phyloP scores from a whole-genome alignment of 108 stramenopile genomes.

The Cyclostephanos invisitatus region DNA sequence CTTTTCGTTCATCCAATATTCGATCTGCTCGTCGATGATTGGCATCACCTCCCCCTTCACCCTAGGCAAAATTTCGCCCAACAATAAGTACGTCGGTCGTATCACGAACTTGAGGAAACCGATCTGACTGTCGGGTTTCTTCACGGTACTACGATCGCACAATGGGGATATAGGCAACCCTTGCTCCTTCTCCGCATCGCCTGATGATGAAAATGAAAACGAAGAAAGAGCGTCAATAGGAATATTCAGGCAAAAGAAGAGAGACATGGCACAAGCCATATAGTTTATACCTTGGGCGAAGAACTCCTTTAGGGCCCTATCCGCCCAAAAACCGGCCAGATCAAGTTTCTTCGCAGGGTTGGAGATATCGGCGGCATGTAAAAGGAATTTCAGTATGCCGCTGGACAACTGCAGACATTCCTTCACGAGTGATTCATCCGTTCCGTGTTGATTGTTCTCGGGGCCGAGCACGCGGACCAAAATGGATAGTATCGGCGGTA shows the following conservation, averaged over 20 bases:
- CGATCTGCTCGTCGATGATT: slow-evolving; percentile 42
- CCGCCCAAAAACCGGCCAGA: slow-evolving; percentile 65
- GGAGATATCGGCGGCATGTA: slow-evolving; percentile 81
- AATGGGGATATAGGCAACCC: slow-evolving; percentile 75
- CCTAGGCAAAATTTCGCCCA: slow-evolving; percentile 54
- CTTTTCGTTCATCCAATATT: slow-evolving; percentile 47
- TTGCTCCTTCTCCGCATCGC: slow-evolving; percentile 58
- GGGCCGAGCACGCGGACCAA: background rate
- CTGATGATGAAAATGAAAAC: background rate
- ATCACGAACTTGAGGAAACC: slow-evolving; percentile 87
- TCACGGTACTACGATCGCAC: slow-evolving; percentile 60
- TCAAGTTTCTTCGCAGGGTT: slow-evolving; percentile 63
- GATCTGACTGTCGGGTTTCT: slow-evolving; percentile 69
- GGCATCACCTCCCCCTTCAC: slow-evolving; percentile 50
- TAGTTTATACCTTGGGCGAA: slow-evolving; percentile 58
- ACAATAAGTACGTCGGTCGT: slow-evolving; percentile 59
- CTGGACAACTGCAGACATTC: slow-evolving; percentile 9
- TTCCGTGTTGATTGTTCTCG: background rate
- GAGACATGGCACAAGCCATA: background rate
- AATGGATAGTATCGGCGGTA: background rate
- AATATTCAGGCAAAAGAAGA: background rate
- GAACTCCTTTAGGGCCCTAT: slow-evolving; percentile 71
- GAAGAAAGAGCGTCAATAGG: background rate
- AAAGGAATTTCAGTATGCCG: slow-evolving; percentile 45
- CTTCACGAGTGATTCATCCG: background rate